Base-by-base conservation (phyloP, 2,329 filamentous ascomycete genomes). In the Beauveria medogensis region DNA sequence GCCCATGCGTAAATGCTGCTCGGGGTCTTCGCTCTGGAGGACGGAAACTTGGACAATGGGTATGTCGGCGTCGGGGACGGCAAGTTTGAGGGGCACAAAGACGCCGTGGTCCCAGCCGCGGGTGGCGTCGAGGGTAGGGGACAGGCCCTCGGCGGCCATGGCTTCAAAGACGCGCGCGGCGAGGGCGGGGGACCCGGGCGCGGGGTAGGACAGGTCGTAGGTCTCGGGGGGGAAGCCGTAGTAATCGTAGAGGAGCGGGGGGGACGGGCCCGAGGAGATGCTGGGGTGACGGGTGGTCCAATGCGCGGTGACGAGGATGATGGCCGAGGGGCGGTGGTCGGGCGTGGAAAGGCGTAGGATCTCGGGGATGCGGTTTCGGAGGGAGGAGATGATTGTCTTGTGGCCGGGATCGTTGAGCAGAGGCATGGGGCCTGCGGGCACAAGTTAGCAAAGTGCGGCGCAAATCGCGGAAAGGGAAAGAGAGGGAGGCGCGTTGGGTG, bases 41-140 rank as follows among this genome's bases (percentile, higher is more conserved):
- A 86, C 80, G 1, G 79, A 82, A 59, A 85, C 66, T 67, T 85
- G 82, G n/a, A 86, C 73, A 34, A 85, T 74, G 53, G 83, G 82
- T 2, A 82, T 68, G 61, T 77, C 71, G 64, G 81, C 82, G 47
- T 72, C 65, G 22, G 83, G 82, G 60, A 79, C 71, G 65, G 82
- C 78, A 48, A 85, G 79, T 51, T 78, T 74, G 71, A 85, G 74
- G 7, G 82, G 82, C 28, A 85, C 71, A 68, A 85, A 85, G 61
- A 85, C 81, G 72, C 82, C 83, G 67, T 85, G 83, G 67, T 85
- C 82, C 82, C 82, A 85, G 62, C 78, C 73, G 46, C 78, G 75
- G 61, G 69, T 56, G 16, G 59, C 64, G 63, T 81, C 73, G 14
- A 80, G 70, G 14, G 63, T 63, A 2, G 75, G 70, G 16, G 69